A percentile compares a stretch with the other conserved stretches of the same genome.
phyloP scores from a whole-genome alignment of 2,329 filamentous ascomycete species.

The Byssochlamys sp. region DNA sequence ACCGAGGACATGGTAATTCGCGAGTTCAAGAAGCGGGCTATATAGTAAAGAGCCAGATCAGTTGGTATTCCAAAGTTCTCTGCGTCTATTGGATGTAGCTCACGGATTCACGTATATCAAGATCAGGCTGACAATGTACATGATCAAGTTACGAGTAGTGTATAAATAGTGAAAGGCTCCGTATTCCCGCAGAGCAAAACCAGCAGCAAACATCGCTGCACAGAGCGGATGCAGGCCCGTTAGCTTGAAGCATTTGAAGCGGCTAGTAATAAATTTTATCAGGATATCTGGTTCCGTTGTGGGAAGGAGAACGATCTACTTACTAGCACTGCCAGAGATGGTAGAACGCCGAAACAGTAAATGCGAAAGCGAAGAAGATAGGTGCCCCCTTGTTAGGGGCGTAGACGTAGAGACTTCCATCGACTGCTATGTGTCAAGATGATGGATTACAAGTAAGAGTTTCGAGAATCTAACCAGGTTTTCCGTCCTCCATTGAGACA shows the following conservation, averaged over 20 bases:
- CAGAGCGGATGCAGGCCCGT: slow-evolving; percentile 48
- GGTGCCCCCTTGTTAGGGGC: slow-evolving; percentile 33
- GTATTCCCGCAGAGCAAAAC: slow-evolving; percentile 47
- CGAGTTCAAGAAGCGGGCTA: slow-evolving; percentile 51
- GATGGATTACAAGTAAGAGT: neutral
- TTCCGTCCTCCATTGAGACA: neutral
- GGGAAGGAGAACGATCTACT: slow-evolving; percentile 16
- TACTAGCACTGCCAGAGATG: slow-evolving; percentile 51
- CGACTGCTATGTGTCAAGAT: slow-evolving; percentile 15
- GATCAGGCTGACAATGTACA: slow-evolving; percentile 38
- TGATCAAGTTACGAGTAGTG: slow-evolving; percentile 23
- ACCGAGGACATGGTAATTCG: slow-evolving; percentile 54
- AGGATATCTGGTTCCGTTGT: neutral
- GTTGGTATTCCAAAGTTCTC: neutral
- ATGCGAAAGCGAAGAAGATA: slow-evolving; percentile 32
- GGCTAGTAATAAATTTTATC: slow-evolving; percentile 27
- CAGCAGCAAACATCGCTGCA: slow-evolving; percentile 45
- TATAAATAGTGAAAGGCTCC: slow-evolving; percentile 44
- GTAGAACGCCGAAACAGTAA: slow-evolving; percentile 26
- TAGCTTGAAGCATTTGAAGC: slow-evolving; percentile 49
- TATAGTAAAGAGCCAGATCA: neutral
- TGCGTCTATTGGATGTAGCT: slow-evolving; percentile 4
- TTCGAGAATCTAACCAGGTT: neutral
- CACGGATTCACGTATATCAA: slow-evolving; percentile 31
- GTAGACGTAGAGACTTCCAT: slow-evolving; percentile 32